These are phyloP conservation scores for Apophysomyces elegans DNA, from an alignment of 371 early-diverging fungal species.

Conservation along the genomic window DNA sequence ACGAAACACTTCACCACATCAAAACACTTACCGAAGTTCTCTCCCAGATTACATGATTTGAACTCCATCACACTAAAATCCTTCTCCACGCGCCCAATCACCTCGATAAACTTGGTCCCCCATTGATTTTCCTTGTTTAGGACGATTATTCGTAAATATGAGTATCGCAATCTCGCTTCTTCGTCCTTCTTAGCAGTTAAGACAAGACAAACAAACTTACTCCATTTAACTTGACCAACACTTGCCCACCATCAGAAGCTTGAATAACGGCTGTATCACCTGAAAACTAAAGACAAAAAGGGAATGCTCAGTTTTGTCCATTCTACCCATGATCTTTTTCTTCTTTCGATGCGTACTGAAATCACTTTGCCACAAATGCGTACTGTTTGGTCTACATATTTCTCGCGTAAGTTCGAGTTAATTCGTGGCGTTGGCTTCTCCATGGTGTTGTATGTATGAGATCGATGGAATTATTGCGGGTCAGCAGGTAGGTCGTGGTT, in stretches of 20 bases:
- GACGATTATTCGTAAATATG: not conserved
- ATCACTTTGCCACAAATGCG: slow-evolving; percentile 60
- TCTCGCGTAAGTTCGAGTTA: slow-evolving; percentile 60
- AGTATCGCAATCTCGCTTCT: not conserved
- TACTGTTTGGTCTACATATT: slow-evolving; percentile 56
- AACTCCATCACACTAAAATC: slow-evolving; percentile 49
- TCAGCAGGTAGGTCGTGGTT: slow-evolving; percentile 9
- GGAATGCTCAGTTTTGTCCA: not conserved
- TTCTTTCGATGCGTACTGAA: slow-evolving; percentile 43
- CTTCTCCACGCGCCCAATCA: slow-evolving; percentile 47
- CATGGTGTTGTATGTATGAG: slow-evolving; percentile 34
- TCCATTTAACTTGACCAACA: slow-evolving; percentile 53
- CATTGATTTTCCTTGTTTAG: slow-evolving; percentile 43
- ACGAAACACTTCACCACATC: slow-evolving; percentile 26
- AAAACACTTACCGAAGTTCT: slow-evolving; percentile 44
- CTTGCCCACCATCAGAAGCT: slow-evolving; percentile 56
- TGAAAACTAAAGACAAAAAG: slow-evolving; percentile 39
- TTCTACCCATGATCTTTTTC: not conserved
- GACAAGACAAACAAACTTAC: slow-evolving; percentile 33
- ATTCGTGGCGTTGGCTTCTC: slow-evolving; percentile 69
- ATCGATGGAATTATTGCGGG: not conserved
- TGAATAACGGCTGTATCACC: slow-evolving; percentile 57
- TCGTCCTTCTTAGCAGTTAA: not conserved
- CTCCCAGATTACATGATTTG: slow-evolving; percentile 45
- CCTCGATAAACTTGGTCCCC: slow-evolving; percentile 47